Base-by-base conservation (phyloP, 2,329 filamentous ascomycete genomes). In the Aspergillus eucalypticola region DNA sequence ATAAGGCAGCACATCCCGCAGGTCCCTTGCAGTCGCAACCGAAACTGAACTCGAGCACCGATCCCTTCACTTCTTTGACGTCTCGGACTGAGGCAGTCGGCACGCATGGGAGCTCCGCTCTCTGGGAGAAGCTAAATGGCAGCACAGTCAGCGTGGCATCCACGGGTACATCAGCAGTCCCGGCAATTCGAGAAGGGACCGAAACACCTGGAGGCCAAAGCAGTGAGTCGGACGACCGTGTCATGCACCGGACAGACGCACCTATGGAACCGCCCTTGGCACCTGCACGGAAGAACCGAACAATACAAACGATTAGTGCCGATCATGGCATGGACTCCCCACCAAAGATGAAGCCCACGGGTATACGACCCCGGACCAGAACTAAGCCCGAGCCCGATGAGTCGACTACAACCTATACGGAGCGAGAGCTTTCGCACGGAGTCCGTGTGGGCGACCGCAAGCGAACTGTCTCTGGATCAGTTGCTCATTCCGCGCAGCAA, bases 391-490 rank as follows among this genome's bases (percentile, higher is more conserved):
- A 77, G 32, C 56, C 72, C 27, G 79, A 76, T 71, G 80, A 78
- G 69, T 79, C 58, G 63, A 48, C 65, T n/a, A 42, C 70, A 25
- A 66, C 65, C n/a, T 72, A 71, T 50, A 62, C 67, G 15, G 71
- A 76, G 35, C 70, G 69, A 54, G 74, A 76, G 25, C 53, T 69
- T 35, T 67, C 69, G 38, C 69, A 69, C 55, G 71, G 69, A 53
- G 67, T 71, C 56, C 77, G 64, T 66, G 80, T 63, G 63, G 75
- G 82, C 13, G 90, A 93, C 61, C 87, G 92, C 73, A 98, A 97
- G 78, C 87, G 94, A 67, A 97, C 92, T 1, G 86, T 96, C n/a
- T 96, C 94, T 42, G 94, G 94, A 3, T 91, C 96, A 67, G 79
- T 82, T 46, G 77, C 77, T 38, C 73, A 78, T 84, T 52, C 84